Conservation (phyloP, 2,329 filamentous ascomycete species). For the Cordyceps javanica region DNA sequence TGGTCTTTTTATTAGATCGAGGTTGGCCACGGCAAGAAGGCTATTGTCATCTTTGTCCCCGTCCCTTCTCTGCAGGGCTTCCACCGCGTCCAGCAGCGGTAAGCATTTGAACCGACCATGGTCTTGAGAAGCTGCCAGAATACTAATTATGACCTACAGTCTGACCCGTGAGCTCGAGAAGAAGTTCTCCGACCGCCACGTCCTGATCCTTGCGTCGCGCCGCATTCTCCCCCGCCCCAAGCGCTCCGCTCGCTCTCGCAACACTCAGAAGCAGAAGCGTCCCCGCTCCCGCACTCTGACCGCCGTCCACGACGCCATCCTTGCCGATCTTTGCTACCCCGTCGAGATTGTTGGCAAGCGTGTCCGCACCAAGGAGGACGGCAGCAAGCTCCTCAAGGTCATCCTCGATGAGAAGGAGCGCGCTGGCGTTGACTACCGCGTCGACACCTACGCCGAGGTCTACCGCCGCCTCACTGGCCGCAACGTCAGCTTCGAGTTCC, state of each 20-base stretch:
- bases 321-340: constrained; percentile 96
- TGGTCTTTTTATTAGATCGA: constrained; percentile 78
- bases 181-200: constrained; percentile 99
- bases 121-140: not conserved
- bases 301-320: constrained; percentile 97
- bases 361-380: constrained; percentile 96
- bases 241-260: constrained; percentile 94
- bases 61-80: constrained; percentile 97
- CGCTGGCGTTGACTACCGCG: constrained; percentile 97
- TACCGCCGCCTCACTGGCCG: constrained; percentile 98
- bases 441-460: constrained; percentile 99
- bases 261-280: constrained; percentile 97
- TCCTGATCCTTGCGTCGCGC: constrained; percentile 97
- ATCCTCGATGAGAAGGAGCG: constrained; percentile 99
- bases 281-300: constrained; percentile 96
- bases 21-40: constrained; percentile 99
- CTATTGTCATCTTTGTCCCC: constrained; percentile 99
- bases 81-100: constrained; percentile 99
- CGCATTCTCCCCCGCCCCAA: constrained; percentile 98
- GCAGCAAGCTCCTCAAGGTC: constrained; percentile 97
- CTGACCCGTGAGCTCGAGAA: constrained; percentile 99
- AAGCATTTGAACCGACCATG: constrained; percentile 26
- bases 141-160: constrained; percentile 45
- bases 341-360: constrained; percentile 99
- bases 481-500: constrained; percentile 97